phyloP scores from a whole-genome alignment of 2,329 filamentous ascomycete species.

The Leptographium lundbergii region DNA sequence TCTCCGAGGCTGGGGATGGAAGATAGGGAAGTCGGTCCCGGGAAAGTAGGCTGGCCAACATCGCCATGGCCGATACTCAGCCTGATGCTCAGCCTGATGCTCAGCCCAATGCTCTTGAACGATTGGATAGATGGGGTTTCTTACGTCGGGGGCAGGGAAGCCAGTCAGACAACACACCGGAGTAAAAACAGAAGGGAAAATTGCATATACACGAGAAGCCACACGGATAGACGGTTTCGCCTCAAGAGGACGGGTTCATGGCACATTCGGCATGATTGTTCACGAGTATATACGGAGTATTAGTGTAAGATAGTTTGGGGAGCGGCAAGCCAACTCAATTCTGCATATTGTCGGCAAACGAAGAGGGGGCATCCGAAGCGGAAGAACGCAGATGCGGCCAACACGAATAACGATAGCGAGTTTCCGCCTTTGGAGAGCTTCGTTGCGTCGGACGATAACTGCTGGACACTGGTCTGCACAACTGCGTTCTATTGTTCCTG shows the following conservation, averaged over 20 bases:
- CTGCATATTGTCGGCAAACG: background rate
- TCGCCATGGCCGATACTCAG: background rate
- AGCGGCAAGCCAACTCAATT: background rate
- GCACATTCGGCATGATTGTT: background rate
- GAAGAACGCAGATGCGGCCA: too few relatives aligned
- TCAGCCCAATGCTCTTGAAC: background rate
- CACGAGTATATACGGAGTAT: background rate
- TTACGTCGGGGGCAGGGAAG: background rate
- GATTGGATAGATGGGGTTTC: background rate
- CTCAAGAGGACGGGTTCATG: background rate
- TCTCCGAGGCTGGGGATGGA: constrained; percentile 80
- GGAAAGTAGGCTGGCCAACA: background rate
- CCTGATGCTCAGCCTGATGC: background rate
- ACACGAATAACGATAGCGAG: too few relatives aligned
- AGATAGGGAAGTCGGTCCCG: constrained; percentile 63
- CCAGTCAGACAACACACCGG: background rate
- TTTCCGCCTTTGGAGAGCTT: background rate
- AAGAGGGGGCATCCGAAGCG: too few relatives aligned
- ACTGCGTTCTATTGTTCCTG: background rate
- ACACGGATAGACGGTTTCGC: background rate
- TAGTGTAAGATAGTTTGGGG: background rate
- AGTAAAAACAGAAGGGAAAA: background rate
- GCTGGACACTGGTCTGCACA: background rate
- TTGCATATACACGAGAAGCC: background rate
- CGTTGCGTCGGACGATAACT: background rate